Conservation (phyloP, 768 basidiomycete species). For the Pholiota microspora region DNA sequence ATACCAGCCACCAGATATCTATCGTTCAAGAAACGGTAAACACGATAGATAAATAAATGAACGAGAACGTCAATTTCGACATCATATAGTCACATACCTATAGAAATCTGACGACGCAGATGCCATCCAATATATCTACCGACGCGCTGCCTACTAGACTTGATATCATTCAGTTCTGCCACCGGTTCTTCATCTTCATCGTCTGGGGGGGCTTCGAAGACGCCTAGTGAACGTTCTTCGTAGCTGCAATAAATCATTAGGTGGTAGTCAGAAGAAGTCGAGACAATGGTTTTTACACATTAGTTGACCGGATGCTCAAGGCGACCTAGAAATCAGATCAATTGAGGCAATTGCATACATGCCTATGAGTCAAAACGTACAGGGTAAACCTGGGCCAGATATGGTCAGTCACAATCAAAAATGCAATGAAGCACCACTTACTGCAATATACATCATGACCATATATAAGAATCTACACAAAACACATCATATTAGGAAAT, state of each 20-base stretch:
- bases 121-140: slow-evolving; percentile 54
- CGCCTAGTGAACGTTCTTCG: slow-evolving; percentile 70
- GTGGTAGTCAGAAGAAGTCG: neutral
- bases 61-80: too few relatives aligned
- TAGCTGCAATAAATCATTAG: slow-evolving; percentile 35
- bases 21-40: neutral
- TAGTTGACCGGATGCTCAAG: slow-evolving; percentile 64
- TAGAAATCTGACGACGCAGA: slow-evolving; percentile 59
- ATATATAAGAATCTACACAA: slow-evolving; percentile 59
- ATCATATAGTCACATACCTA: slow-evolving; percentile 33
- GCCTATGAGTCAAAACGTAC: slow-evolving; percentile 21
- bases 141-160: slow-evolving; percentile 38
- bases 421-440: slow-evolving; percentile 26
- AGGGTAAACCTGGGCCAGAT: slow-evolving; percentile 36
- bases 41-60: neutral
- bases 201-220: slow-evolving; percentile 53
- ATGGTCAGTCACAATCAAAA: neutral
- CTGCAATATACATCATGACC: slow-evolving; percentile 76
- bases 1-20: slow-evolving; percentile 83
- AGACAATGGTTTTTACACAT: slow-evolving; percentile 39
- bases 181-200: slow-evolving; percentile 49
- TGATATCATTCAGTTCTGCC: slow-evolving; percentile 33
- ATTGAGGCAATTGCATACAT: neutral
- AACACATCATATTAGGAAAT: neutral
- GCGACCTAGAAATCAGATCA: slow-evolving; percentile 39